A percentile compares a stretch with the other conserved stretches of the same genome.
These are phyloP conservation scores for Capsicum rhomboideum DNA, from an alignment of 257 asterid species.

Conservation along the genomic window DNA sequence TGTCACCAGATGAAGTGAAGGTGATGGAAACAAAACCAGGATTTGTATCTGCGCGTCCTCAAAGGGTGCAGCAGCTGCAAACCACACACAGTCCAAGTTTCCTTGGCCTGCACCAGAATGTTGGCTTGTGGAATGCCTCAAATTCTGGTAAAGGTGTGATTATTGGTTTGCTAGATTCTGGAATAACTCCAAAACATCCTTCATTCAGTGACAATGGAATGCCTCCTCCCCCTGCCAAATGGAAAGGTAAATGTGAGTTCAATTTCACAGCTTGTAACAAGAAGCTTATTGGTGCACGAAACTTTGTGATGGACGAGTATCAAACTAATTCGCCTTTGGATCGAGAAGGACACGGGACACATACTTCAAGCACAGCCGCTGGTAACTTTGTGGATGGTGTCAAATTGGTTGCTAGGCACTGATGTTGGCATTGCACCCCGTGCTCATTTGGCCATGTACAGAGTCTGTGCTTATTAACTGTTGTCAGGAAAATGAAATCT, in stretches of 20 bases:
- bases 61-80: neutral
- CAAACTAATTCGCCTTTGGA: neutral
- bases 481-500: neutral
- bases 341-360: slow-evolving; percentile 8
- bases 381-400: slow-evolving; percentile 17
- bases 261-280: neutral
- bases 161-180: neutral
- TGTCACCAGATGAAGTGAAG: neutral
- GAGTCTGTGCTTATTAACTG: neutral
- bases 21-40: neutral
- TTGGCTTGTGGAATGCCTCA: neutral
- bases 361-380: slow-evolving; percentile 16
- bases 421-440: slow-evolving; percentile 17
- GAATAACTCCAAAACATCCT: neutral
- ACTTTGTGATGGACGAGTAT: neutral
- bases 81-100: neutral
- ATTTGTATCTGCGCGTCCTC: neutral
- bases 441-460: slow-evolving; percentile 16
- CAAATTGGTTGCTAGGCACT: slow-evolving; percentile 15
- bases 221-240: slow-evolving; percentile 4
- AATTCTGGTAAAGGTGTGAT: neutral
- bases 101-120: neutral
- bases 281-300: neutral
- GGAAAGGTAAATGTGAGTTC: slow-evolving; percentile 1
- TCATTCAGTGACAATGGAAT: neutral